phyloP scores from a whole-genome alignment of 2,329 filamentous ascomycete genomes.

The Neonectria ditissima region DNA sequence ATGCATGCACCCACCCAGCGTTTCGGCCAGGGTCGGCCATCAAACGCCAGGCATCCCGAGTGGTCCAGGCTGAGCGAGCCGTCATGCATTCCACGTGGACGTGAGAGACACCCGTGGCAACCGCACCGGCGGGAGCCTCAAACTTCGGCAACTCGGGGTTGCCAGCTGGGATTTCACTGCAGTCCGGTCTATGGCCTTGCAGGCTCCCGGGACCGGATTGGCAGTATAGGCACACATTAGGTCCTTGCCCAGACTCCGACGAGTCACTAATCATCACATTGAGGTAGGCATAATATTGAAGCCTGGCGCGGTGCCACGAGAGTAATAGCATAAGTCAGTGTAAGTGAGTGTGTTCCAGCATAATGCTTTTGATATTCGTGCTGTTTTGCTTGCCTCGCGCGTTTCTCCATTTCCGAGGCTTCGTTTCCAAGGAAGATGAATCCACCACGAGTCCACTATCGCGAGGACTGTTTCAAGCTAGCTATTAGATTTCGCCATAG shows the following conservation, averaged over 20 bases:
- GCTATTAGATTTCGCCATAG: slow-evolving; percentile 53
- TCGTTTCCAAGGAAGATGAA: slow-evolving; percentile 43
- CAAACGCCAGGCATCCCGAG: slow-evolving; percentile 11
- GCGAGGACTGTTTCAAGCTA: slow-evolving; percentile 51
- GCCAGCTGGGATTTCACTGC: neutral
- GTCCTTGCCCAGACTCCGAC: slow-evolving; percentile 4
- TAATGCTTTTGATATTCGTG: slow-evolving; percentile 49
- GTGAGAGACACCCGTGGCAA: slow-evolving; percentile 1
- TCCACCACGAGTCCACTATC: slow-evolving; percentile 46
- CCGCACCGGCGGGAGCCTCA: neutral
- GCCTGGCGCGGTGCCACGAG: neutral
- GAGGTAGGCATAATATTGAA: slow-evolving; percentile 2
- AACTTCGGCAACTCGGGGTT: neutral
- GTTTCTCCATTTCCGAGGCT: slow-evolving; percentile 39
- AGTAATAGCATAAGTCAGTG: slow-evolving; percentile 17
- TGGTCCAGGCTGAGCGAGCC: neutral
- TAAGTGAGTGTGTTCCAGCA: slow-evolving; percentile 37
- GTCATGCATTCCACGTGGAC: neutral
- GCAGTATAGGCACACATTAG: neutral
- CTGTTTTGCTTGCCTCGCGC: slow-evolving; percentile 47
- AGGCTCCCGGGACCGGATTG: neutral
- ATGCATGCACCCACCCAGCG: slow-evolving; percentile 32
- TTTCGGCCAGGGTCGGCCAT: slow-evolving; percentile 19
- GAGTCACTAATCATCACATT: slow-evolving; percentile 15
- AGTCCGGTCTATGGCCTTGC: slow-evolving; percentile 6